Evolutionary conservation across 371 early-diverging fungal species (phyloP), one percentile per base, ranked within the genome.

Genomic region (Funneliformis caledonium): DNA sequence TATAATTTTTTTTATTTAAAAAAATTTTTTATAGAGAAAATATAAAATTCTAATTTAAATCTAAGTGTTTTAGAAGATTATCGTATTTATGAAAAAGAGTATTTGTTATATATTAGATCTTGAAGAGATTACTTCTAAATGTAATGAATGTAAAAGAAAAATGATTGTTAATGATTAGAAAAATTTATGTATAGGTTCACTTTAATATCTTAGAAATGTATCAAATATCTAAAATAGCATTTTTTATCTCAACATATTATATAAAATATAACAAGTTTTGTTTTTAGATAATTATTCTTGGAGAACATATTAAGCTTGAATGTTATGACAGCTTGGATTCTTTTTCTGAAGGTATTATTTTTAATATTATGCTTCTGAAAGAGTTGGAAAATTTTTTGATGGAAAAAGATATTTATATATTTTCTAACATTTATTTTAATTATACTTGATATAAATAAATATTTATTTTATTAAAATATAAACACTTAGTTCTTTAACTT

Each of bases 331-430:
- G 95, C 84, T 87, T 99, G 86, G 99, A 99, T 87, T 99, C 99
- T 1, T 99, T 99, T 87, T 96, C 97, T 4, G 99, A 99, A 85
- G 99, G 99, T 14, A 95, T 99, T 68, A 89, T 98, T 43, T 98
- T 99, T 85, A 96, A 96, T 84, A 99, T 99, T 5, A 99, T 99
- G 99, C 99, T 99, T 4, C 99, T 99, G 33, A 86, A 99, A 99
- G 90, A 96, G 97, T 80, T 99, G 99, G 99, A 99, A 99, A 85
- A 98, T 85, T 99, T 37, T 37, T 99, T 33, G 99, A 99, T 81
- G 99, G 99, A 82, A 99, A 89, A 99, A 99, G 93, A 95, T 95
- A 88, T 8, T 48, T 26, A 19, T 59, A 26, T 61, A 14, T 48
- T 60, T 2, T 37, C 37, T 2, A 37, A 60, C 22, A 2, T 26